Evolutionary conservation across 2,329 filamentous ascomycete species (phyloP), one percentile per base, ranked within the genome.

Genomic region (Alternaria tenuissima): DNA sequence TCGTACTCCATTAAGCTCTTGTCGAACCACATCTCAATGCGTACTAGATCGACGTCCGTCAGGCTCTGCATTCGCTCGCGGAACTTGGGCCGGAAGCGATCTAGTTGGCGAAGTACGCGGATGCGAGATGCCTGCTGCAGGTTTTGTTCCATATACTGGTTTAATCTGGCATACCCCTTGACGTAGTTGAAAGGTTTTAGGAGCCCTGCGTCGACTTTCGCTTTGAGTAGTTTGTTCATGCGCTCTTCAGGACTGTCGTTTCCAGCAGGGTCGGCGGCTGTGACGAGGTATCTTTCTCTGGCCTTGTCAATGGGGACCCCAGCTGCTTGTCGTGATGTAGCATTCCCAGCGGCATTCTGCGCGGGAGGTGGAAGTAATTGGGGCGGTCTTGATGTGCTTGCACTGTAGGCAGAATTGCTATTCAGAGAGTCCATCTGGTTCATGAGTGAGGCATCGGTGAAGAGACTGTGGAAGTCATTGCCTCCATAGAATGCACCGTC

Each of bases 21-120:
- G 79, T 99, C 95, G 75, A 99, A 98, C 94, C 95, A 98, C 93
- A 98, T 97, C 80, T 99, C 95, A 11, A 98, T 94, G 60, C 94
- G 88, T 28, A 98, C 90, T 26, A 99, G 87, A 79, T 99, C 93
- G 77, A 97, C 91, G 79, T 99, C 95, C 2, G 92, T 97, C 74
- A 98, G 83, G 34, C 86, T 89, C 67, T 98, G 93, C 76, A 96
- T 94, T 81, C 96, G 93, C 79, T 98, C 94, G 63, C 95, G 87
- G 74, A 99, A 99, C 75, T 96, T 97, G 16, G 95, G 95, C 46
- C 95, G 86, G 80, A 99, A 99, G 57, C 92, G 90, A 78, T 97
- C 92, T 43, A 99, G 86, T 74, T 97, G 94, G 61, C 93, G 89
- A 44, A 97, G 82, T 63, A 99, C 97, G 81, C 96, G 95, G 71